Evolutionary conservation across 257 asterid species (phyloP).

Genomic region (Nicotiana benthamiana): DNA sequence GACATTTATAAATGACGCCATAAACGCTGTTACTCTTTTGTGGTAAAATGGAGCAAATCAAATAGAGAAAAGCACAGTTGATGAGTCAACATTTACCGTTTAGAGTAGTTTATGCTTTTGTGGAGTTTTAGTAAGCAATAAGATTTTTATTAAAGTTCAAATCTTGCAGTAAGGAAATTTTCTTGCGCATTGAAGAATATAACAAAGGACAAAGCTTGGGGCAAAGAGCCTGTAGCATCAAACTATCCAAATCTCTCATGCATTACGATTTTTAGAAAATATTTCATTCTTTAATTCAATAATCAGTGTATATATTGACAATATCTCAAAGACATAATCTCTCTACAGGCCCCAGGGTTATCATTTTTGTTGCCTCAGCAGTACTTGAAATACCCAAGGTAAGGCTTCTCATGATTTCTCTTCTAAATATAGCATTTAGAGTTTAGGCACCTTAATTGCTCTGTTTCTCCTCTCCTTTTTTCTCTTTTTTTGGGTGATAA

Average conservation of each 20-base stretch:
- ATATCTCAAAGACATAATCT: constrained; percentile 34
- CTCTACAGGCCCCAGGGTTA: constrained; percentile 94
- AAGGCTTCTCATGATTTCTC: constrained; percentile 7
- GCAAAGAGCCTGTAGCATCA: background rate
- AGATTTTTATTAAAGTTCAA: background rate
- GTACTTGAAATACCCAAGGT: constrained; percentile 79
- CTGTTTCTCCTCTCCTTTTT: background rate
- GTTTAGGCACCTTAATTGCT: background rate
- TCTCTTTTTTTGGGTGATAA: background rate
- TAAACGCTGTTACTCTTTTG: background rate
- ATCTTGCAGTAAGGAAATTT: background rate
- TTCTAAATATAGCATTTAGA: background rate
- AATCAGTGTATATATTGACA: constrained; percentile 27
- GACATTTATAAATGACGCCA: background rate
- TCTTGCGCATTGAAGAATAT: background rate
- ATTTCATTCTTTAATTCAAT: constrained; percentile 5
- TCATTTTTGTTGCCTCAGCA: constrained; percentile 80
- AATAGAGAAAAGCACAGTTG: background rate
- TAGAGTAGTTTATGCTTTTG: background rate
- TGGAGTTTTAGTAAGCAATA: background rate
- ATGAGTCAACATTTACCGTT: background rate
- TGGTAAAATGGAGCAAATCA: background rate
- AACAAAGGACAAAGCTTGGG: background rate
- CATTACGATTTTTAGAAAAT: background rate
- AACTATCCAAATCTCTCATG: background rate